A percentile compares a stretch with the other conserved stretches of the same genome.
These are phyloP conservation scores for Hyaloscypha bicolor DNA, from an alignment of 495 filamentous ascomycete genomes.

Conservation along the genomic window DNA sequence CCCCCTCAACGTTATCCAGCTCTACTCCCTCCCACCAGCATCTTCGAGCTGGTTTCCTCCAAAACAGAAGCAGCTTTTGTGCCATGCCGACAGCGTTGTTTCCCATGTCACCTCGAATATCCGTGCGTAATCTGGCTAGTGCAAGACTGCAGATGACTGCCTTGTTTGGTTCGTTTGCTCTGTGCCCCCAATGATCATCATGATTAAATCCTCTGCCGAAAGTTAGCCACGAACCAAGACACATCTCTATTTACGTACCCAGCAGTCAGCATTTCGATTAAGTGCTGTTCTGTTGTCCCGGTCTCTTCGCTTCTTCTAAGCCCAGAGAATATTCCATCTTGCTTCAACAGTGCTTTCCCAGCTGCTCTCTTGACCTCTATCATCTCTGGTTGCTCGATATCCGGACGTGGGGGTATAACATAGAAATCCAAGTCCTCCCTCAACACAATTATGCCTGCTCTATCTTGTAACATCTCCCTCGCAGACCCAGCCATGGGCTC, in stretches of 20 bases:
- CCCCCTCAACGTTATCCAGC: slow-evolving; percentile 82
- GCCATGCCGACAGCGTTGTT: slow-evolving; percentile 95
- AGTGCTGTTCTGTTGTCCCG: slow-evolving; percentile 95
- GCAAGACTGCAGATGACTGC: slow-evolving; percentile 97
- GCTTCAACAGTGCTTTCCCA: slow-evolving; percentile 78
- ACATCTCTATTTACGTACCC: slow-evolving; percentile 61
- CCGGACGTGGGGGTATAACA: slow-evolving; percentile 82
- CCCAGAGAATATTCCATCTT: slow-evolving; percentile 96
- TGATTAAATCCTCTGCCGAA: slow-evolving; percentile 84
- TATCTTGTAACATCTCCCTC: slow-evolving; percentile 63
- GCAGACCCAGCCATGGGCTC: slow-evolving; percentile 70
- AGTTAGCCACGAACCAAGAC: slow-evolving; percentile 22
- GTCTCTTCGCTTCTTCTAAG: slow-evolving; percentile 92
- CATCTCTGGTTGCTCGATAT: slow-evolving; percentile 90
- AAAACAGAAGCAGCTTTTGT: slow-evolving; percentile 97
- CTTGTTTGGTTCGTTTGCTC: slow-evolving; percentile 94
- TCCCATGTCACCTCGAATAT: slow-evolving; percentile 75
- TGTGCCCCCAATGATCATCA: slow-evolving; percentile 93
- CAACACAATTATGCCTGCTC: slow-evolving; percentile 96
- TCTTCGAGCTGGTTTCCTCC: slow-evolving; percentile 92
- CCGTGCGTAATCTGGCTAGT: slow-evolving; percentile 87
- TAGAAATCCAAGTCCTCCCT: slow-evolving; percentile 98
- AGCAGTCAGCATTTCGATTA: slow-evolving; percentile 99
- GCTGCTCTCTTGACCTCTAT: slow-evolving; percentile 96
- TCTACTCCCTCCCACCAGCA: slow-evolving; percentile 99